These are phyloP conservation scores for Cordyceps cicadae DNA, from an alignment of 2,329 filamentous ascomycete genomes.

Conservation along the genomic window DNA sequence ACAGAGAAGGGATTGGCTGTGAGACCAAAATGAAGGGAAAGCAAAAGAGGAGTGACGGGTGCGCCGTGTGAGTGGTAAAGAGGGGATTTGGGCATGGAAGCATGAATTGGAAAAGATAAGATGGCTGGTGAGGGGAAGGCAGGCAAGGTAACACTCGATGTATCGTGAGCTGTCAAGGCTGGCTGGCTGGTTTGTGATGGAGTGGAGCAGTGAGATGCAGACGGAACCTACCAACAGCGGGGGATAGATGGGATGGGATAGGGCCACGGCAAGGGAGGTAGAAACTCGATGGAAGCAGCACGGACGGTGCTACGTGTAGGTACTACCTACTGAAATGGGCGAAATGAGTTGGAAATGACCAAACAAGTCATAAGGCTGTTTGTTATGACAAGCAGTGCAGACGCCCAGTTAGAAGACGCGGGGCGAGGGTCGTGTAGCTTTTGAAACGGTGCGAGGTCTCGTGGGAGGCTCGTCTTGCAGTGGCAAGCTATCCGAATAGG, in stretches of 20 bases:
- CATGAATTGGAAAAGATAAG: background rate
- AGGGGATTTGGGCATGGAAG: background rate
- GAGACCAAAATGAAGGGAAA: background rate
- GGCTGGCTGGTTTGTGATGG: background rate
- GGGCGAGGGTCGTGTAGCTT: background rate
- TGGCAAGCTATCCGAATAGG: too few species aligned
- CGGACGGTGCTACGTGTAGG: too few species aligned
- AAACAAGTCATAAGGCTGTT: conserved; percentile 6
- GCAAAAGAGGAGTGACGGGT: background rate
- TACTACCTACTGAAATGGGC: background rate
- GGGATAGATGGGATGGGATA: background rate
- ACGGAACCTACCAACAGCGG: background rate
- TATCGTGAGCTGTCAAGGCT: conserved; percentile 5
- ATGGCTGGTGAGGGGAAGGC: background rate
- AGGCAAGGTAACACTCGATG: conserved; percentile 1
- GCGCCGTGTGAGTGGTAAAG: background rate
- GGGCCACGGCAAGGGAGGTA: background rate
- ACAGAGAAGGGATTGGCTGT: background rate
- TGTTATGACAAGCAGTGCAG: background rate
- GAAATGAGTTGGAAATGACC: background rate
- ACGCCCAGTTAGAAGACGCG: background rate
- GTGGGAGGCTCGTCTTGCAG: background rate
- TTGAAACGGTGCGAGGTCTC: background rate
- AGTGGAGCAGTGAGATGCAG: conserved; percentile 1
- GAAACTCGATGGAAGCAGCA: background rate